phyloP scores from a whole-genome alignment of 441 rosid species.

The Populus hybrid region DNA sequence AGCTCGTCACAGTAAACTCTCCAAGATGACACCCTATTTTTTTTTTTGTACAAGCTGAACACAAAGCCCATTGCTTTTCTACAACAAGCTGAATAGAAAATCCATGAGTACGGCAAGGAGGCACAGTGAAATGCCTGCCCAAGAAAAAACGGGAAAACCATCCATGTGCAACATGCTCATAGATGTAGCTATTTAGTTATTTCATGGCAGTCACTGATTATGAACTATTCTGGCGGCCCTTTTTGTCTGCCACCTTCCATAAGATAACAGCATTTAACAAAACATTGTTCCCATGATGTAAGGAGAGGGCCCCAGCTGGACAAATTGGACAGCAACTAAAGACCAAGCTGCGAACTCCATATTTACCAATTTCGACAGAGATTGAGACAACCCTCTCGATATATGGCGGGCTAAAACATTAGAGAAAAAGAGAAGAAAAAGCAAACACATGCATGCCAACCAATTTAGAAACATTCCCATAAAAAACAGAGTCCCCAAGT shows the following conservation, averaged over 20 bases:
- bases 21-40: not conserved
- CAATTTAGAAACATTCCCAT: not conserved
- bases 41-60: not conserved
- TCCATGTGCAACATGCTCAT: slow-evolving; percentile 28
- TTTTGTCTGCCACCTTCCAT: slow-evolving; percentile 53
- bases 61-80: not conserved
- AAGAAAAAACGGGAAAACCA: slow-evolving; percentile 1
- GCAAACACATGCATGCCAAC: not conserved
- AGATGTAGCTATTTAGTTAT: not conserved
- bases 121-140: not conserved
- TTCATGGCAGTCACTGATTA: not conserved
- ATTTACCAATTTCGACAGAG: slow-evolving; percentile 18
- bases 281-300: slow-evolving; percentile 31
- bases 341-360: slow-evolving; percentile 2
- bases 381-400: slow-evolving; percentile 23
- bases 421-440: not conserved
- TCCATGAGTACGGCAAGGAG: not conserved
- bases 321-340: slow-evolving; percentile 5
- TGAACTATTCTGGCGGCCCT: slow-evolving; percentile 19
- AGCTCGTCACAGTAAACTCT: not conserved
- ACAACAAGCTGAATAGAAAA: not conserved
- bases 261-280: slow-evolving; percentile 9
- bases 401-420: slow-evolving; percentile 12
- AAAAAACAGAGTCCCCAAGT: not conserved
- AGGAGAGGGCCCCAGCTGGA: slow-evolving; percentile 34